Conservation (phyloP, 192 early-diverging fungal genomes). For the Glomus cerebriforme region DNA sequence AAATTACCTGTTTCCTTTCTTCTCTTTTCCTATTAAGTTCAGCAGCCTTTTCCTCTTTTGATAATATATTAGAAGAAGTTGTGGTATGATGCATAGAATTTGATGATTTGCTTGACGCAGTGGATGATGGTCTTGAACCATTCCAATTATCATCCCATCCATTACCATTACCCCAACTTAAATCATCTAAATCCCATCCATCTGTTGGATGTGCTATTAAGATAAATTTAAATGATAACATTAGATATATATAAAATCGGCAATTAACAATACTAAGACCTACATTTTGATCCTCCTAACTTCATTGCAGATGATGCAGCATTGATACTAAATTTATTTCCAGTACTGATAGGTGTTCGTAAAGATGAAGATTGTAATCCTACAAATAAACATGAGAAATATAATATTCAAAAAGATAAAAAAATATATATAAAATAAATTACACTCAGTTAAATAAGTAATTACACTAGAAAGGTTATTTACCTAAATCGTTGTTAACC, state of each 20-base stretch:
- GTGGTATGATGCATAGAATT: neutral
- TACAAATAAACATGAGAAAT: slow-evolving; percentile 20
- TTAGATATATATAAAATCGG: neutral
- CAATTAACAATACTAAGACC: neutral
- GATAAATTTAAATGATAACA: neutral
- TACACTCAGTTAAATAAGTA: neutral
- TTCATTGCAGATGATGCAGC: slow-evolving; percentile 11
- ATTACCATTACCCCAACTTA: slow-evolving; percentile 15
- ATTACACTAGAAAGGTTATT: neutral
- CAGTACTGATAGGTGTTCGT: neutral
- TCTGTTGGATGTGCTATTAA: slow-evolving; percentile 10
- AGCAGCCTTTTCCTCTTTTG: slow-evolving; percentile 52
- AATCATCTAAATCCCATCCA: slow-evolving; percentile 36
- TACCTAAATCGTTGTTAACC: slow-evolving; percentile 31
- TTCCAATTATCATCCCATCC: slow-evolving; percentile 34
- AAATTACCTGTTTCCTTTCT: slow-evolving; percentile 48
- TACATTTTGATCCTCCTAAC: neutral
- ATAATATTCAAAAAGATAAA: neutral
- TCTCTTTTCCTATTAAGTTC: slow-evolving; percentile 56
- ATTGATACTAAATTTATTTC: neutral
- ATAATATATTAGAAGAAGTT: slow-evolving; percentile 14
- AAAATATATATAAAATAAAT: slow-evolving; percentile 17
- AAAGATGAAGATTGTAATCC: slow-evolving; percentile 16
- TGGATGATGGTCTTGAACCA: slow-evolving; percentile 16
- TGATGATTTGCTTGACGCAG: neutral